These are phyloP conservation scores for Anthracocystis setariae DNA, from an alignment of 1,284 basidiomycete genomes.

Conservation along the genomic window DNA sequence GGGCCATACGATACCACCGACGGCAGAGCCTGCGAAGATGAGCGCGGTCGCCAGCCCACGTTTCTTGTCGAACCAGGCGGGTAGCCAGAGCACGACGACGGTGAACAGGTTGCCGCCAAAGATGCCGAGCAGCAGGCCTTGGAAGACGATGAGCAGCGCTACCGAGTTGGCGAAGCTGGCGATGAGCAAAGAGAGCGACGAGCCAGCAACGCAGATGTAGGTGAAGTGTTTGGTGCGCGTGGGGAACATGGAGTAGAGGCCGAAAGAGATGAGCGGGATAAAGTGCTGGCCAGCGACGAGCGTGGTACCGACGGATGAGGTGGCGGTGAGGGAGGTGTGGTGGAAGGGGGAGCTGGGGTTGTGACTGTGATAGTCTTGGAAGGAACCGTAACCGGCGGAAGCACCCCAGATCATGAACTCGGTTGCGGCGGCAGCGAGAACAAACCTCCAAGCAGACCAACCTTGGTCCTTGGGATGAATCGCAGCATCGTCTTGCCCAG, in stretches of 20 bases:
- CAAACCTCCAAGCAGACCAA: conserved; percentile 41
- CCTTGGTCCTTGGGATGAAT: conserved; percentile 24
- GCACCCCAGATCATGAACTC: conserved; percentile 56
- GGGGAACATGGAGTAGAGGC: conserved; percentile 46
- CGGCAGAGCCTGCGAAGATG: conserved; percentile 48
- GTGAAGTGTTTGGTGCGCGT: conserved; percentile 44
- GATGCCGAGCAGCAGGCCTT: conserved; percentile 51
- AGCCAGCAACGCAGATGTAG: conserved; percentile 23
- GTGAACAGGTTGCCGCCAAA: conserved; percentile 50
- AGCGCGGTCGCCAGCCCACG: conserved; percentile 52
- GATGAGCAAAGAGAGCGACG: conserved; percentile 42
- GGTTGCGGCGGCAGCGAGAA: conserved; percentile 31
- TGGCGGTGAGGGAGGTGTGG: conserved; percentile 30
- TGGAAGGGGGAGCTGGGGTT: conserved; percentile 49
- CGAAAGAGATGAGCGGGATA: conserved; percentile 47
- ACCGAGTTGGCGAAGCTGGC: conserved; percentile 48
- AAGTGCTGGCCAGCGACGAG: conserved; percentile 53
- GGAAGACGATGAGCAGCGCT: conserved; percentile 50
- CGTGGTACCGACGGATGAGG: conserved; percentile 51
- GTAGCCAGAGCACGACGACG: conserved; percentile 52
- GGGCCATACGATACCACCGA: conserved; percentile 58
- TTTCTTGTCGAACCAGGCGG: conserved; percentile 53
- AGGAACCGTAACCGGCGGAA: conserved; percentile 58
- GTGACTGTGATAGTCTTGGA: conserved; percentile 61
- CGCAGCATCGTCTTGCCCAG: not conserved